A percentile compares a stretch with the other conserved stretches of the same genome.
Conservation (phyloP, 495 filamentous ascomycete species). For the Chaetomium fimeti region DNA sequence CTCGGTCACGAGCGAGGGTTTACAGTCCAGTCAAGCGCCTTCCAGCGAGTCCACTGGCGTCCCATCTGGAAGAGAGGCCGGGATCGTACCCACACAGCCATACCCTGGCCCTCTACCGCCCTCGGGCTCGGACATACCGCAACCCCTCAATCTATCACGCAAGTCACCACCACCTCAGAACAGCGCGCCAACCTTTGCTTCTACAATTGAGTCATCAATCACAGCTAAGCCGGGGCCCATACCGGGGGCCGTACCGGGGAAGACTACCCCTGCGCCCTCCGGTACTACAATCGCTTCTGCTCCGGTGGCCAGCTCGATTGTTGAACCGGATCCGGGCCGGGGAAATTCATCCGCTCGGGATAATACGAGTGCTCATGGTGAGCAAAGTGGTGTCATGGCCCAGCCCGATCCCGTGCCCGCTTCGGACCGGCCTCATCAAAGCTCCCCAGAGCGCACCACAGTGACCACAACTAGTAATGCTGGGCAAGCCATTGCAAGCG, state of each 20-base stretch:
- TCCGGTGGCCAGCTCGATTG: background rate
- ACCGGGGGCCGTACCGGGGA: background rate
- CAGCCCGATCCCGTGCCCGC: background rate
- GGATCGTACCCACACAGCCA: background rate
- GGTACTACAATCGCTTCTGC: background rate
- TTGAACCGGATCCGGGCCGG: background rate
- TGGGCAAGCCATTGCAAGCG: background rate
- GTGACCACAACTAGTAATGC: background rate
- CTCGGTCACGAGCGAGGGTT: conserved; percentile 17
- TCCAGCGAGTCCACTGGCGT: background rate
- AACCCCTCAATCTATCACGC: conserved; percentile 28
- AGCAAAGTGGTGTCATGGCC: background rate
- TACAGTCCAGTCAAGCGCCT: conserved; percentile 9
- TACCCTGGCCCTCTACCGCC: conserved; percentile 21
- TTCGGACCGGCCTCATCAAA: background rate
- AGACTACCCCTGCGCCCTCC: background rate
- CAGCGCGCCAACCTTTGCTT: background rate
- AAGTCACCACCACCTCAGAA: conserved; percentile 16
- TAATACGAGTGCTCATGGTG: background rate
- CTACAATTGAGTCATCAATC: background rate
- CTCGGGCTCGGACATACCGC: conserved; percentile 22
- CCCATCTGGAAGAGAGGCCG: conserved; percentile 2
- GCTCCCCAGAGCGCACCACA: background rate
- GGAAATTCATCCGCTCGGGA: background rate
- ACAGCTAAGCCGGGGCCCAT: conserved; percentile 4